Evolutionary conservation across 805 yeast species (phyloP).

Genomic region (Middelhovenomyces tepae): DNA sequence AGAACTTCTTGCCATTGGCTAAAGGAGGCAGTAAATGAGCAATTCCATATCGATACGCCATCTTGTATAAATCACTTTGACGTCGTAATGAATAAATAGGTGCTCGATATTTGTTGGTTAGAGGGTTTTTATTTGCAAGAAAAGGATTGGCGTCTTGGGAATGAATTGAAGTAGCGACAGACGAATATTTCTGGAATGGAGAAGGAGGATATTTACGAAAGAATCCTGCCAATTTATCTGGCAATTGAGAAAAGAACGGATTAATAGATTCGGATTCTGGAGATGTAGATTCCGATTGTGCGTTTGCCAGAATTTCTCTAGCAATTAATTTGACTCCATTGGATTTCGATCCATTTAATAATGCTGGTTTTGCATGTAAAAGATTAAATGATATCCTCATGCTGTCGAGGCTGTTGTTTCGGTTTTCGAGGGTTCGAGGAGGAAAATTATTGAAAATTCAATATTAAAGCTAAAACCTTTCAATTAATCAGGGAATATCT

Average conservation of each 20-base stretch:
- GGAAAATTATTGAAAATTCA: too few species aligned
- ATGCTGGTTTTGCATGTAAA: too few species aligned
- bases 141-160: slow-evolving; percentile 81
- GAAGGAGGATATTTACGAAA: slow-evolving; percentile 79
- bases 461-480: too few species aligned
- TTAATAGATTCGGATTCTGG: slow-evolving; percentile 13
- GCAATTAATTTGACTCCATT: too few species aligned
- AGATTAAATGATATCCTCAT: too few species aligned
- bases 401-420: too few species aligned
- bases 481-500: too few species aligned
- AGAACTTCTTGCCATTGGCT: slow-evolving; percentile 57
- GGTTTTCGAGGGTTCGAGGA: too few species aligned
- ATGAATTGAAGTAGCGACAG: slow-evolving; percentile 51
- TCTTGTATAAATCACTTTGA: slow-evolving; percentile 72
- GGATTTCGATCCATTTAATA: too few species aligned
- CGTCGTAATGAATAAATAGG: slow-evolving; percentile 75
- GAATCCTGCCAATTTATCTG: slow-evolving; percentile 59
- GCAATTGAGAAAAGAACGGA: slow-evolving; percentile 48
- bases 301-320: slow-evolving; percentile 20
- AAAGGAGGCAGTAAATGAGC: slow-evolving; percentile 65
- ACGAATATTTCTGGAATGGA: slow-evolving; percentile 60
- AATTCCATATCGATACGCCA: slow-evolving; percentile 76
- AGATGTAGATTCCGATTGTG: slow-evolving; percentile 29
- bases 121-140: slow-evolving; percentile 73
- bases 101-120: slow-evolving; percentile 66